These are phyloP conservation scores for Hirschioporus abietinus DNA, from an alignment of 768 basidiomycete genomes.

Conservation along the genomic window DNA sequence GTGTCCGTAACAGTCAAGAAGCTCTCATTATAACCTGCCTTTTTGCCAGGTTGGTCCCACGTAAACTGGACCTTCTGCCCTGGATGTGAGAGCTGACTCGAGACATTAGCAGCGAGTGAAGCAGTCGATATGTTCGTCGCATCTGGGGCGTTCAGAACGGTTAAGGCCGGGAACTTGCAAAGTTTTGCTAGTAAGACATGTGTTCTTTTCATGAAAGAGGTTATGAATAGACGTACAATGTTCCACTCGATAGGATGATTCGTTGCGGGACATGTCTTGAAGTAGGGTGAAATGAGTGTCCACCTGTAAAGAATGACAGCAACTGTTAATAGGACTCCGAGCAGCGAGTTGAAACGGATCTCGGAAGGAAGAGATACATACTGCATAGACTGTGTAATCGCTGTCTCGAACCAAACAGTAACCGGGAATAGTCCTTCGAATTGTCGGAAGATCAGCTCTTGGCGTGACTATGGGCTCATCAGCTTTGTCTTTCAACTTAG, in stretches of 20 bases:
- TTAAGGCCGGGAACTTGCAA: not conserved
- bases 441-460: constrained; percentile 64
- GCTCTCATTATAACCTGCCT: constrained; percentile 41
- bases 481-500: not conserved
- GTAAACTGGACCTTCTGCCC: constrained; percentile 40
- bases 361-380: not conserved
- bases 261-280: constrained; percentile 44
- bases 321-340: not conserved
- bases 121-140: not conserved
- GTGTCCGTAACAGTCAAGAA: constrained; percentile 48
- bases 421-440: constrained; percentile 57
- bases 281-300: constrained; percentile 52
- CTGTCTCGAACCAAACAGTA: constrained; percentile 50
- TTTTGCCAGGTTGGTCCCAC: constrained; percentile 55
- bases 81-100: constrained; percentile 41
- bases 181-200: not conserved
- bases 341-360: no score
- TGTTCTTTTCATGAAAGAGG: no score
- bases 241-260: constrained; percentile 48
- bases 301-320: constrained; percentile 22
- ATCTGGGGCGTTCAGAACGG: not conserved
- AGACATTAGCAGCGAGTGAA: constrained; percentile 29
- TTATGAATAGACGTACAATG: constrained; percentile 15
- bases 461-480: constrained; percentile 25
- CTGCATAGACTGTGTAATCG: constrained; percentile 56